phyloP scores from a whole-genome alignment of 345 rosid genomes.

The Combretum micranthum region DNA sequence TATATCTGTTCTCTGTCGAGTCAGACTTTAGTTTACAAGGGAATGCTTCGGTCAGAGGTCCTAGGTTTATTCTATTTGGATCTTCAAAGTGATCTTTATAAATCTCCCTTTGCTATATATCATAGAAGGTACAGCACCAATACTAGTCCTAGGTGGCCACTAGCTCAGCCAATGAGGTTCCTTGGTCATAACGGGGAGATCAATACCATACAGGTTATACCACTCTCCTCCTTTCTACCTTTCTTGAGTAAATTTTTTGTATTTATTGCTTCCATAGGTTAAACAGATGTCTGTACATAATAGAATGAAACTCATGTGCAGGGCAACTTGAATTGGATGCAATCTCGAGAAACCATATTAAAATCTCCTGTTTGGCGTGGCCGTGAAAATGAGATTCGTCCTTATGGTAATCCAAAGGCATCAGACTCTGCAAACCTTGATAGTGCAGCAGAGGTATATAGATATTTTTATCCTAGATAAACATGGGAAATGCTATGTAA shows the following conservation, averaged over 20 bases:
- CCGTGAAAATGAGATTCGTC: conserved; percentile 93
- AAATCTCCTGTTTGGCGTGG: conserved; percentile 94
- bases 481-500: too few relatives aligned
- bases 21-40: conserved; percentile 94
- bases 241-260: not conserved
- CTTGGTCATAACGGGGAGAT: conserved; percentile 99
- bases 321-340: conserved; percentile 99
- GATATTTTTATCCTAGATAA: conserved; percentile 3
- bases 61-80: conserved; percentile 84
- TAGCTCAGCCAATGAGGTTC: conserved; percentile 99
- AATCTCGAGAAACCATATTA: conserved; percentile 85
- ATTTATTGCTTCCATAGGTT: not conserved
- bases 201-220: conserved; percentile 78
- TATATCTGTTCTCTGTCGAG: conserved; percentile 93
- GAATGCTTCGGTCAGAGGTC: conserved; percentile 96
- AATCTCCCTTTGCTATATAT: conserved; percentile 90
- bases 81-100: conserved; percentile 67
- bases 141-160: conserved; percentile 99
- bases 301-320: conserved; percentile 19
- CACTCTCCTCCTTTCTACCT: not conserved
- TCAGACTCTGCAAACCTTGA: conserved; percentile 98
- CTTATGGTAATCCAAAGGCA: conserved; percentile 88
- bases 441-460: conserved; percentile 89
- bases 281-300: conserved; percentile 6
- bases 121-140: conserved; percentile 96